These are phyloP conservation scores for Acacia melanoxylon DNA, from an alignment of 306 rosid species.

Conservation along the genomic window DNA sequence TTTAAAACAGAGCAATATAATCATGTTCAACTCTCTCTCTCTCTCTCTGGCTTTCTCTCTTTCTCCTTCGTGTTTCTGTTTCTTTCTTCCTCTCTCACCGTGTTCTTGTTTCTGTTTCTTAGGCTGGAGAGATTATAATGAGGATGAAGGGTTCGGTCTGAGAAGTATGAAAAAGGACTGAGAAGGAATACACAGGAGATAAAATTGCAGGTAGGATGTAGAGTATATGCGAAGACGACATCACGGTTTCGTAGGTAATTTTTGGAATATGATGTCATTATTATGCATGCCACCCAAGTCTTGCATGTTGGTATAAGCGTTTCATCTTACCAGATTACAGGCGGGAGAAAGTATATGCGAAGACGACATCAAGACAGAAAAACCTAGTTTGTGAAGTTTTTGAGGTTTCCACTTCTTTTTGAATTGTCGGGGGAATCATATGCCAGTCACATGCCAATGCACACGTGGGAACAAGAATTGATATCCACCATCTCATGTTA, in stretches of 20 bases:
- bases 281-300: slow-evolving; percentile 13
- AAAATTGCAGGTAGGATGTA: no score
- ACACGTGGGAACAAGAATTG: slow-evolving; percentile 10
- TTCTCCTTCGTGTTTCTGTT: no score
- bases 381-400: slow-evolving; percentile 38
- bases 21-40: no score
- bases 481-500: slow-evolving; percentile 15
- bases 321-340: slow-evolving; percentile 34
- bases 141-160: no score
- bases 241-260: slow-evolving; percentile 51
- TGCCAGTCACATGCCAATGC: slow-evolving; percentile 27
- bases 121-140: no score
- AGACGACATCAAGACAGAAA: slow-evolving; percentile 39
- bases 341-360: slow-evolving; percentile 30
- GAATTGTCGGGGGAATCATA: slow-evolving; percentile 14
- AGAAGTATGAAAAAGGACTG: no score
- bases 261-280: not conserved
- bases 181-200: no score
- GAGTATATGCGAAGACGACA: no score
- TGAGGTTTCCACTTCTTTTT: slow-evolving; percentile 32
- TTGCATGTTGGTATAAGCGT: slow-evolving; percentile 15
- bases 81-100: no score
- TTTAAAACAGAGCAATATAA: no score
- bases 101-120: no score
- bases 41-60: no score